Conservation (phyloP, 192 early-diverging fungal genomes). For the Phycomyces blakesleeanus region DNA sequence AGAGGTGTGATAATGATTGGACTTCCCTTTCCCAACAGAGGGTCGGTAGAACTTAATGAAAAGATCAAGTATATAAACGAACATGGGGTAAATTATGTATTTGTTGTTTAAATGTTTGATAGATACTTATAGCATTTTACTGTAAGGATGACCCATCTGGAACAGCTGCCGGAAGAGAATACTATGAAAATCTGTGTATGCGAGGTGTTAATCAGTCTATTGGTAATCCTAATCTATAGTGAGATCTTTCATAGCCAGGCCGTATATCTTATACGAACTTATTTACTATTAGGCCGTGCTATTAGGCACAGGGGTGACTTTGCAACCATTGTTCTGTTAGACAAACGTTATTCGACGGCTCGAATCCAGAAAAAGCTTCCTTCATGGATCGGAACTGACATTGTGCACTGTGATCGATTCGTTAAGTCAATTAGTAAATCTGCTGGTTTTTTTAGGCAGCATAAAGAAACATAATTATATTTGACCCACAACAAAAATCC, state of each 20-base stretch:
- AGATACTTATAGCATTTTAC: neutral
- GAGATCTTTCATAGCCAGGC: neutral
- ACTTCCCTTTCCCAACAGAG: conserved; percentile 80
- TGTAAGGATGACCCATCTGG: conserved; percentile 9
- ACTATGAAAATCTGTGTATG: conserved; percentile 92
- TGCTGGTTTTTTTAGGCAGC: conserved; percentile 46
- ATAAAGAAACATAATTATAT: conserved; percentile 3
- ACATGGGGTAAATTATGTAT: conserved; percentile 17
- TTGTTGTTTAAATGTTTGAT: neutral
- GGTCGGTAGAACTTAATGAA: conserved; percentile 71
- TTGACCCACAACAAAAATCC: no score
- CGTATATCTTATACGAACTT: no score
- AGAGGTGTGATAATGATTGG: conserved; percentile 87
- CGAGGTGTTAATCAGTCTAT: conserved; percentile 89
- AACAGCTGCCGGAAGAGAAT: conserved; percentile 53
- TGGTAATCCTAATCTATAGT: conserved; percentile 32
- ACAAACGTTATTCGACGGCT: conserved; percentile 54
- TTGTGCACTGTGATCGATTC: conserved; percentile 46
- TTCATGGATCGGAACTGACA: conserved; percentile 64
- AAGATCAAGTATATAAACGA: conserved; percentile 58
- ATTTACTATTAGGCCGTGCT: conserved; percentile 84
- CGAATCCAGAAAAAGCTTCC: conserved; percentile 67
- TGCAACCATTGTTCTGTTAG: conserved; percentile 79
- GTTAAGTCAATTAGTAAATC: conserved; percentile 39
- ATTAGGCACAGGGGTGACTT: conserved; percentile 89